These are phyloP conservation scores for Aegilops speltoides DNA, from an alignment of 176 grass and related monocot species.

Conservation along the genomic window DNA sequence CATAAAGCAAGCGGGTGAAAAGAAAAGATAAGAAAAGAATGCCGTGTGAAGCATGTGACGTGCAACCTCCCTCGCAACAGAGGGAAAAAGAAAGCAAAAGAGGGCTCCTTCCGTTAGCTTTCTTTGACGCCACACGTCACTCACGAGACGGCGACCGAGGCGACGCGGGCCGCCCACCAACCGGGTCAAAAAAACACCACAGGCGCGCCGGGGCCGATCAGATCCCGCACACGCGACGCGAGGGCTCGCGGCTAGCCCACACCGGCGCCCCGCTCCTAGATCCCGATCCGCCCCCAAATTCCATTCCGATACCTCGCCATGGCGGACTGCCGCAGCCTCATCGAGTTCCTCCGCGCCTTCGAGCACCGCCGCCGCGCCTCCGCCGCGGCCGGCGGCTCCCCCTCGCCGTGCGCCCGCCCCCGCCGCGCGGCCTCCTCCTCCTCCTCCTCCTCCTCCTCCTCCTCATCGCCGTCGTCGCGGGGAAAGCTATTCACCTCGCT, in stretches of 20 bases:
- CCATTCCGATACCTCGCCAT: conserved; percentile 33
- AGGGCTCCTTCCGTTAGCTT: background rate
- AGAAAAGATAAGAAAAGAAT: background rate
- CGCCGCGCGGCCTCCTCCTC: conserved; percentile 23
- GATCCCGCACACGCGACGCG: background rate
- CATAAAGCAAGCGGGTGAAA: background rate
- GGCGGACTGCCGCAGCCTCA: conserved; percentile 88
- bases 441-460: background rate
- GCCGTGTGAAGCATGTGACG: background rate
- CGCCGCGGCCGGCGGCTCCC: background rate
- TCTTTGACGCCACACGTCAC: background rate
- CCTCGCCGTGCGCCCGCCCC: conserved; percentile 9
- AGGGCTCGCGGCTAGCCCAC: background rate
- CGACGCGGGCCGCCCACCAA: background rate
- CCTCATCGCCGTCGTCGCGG: conserved; percentile 18
- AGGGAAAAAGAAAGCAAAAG: background rate
- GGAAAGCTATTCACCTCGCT: conserved; percentile 43
- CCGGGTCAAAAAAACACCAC: background rate
- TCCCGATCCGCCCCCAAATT: conserved; percentile 17
- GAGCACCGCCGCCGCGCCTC: conserved; percentile 45
- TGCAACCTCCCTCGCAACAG: background rate
- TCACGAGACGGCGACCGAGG: background rate
- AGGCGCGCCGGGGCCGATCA: background rate
- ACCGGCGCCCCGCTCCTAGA: background rate
- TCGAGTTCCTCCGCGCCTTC: conserved; percentile 87